These are phyloP conservation scores for Penicillium sp. DNA, from an alignment of 2,329 filamentous ascomycete species.

Conservation along the genomic window DNA sequence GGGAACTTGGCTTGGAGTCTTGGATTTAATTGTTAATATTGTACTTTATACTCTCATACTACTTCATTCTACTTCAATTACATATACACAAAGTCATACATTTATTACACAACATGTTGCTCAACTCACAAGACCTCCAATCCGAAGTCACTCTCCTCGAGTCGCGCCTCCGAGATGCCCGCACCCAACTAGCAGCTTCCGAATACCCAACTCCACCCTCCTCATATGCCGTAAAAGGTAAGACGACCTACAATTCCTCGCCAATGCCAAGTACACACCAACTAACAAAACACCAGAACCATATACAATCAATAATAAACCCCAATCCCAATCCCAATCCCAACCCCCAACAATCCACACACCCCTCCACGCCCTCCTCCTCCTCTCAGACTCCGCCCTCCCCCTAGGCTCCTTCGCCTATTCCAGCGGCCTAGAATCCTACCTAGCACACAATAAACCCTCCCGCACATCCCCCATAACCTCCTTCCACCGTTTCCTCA, in stretches of 20 bases:
- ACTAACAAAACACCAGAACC: constrained; percentile 4
- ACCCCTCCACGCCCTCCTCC: constrained; percentile 53
- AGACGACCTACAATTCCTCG: neutral
- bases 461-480: constrained; percentile 34
- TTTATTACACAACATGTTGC: constrained; percentile 20
- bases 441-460: constrained; percentile 54
- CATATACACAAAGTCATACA: neutral
- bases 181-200: constrained; percentile 37
- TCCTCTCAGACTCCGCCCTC: constrained; percentile 61
- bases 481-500: constrained; percentile 55
- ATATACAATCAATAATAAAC: constrained; percentile 11
- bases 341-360: constrained; percentile 8
- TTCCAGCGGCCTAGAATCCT: constrained; percentile 62
- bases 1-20: neutral
- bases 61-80: too few species aligned
- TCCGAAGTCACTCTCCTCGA: constrained; percentile 48
- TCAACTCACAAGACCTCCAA: constrained; percentile 27
- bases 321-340: neutral
- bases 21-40: neutral
- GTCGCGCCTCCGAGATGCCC: constrained; percentile 46
- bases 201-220: constrained; percentile 19
- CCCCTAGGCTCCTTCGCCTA: constrained; percentile 64
- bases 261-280: neutral
- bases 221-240: constrained; percentile 16
- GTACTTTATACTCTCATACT: constrained; percentile 1